Percentiles rank a stretch among this genome's conserved stretches.
Conservation (phyloP, 345 rosid genomes). For the Boechera divaricarpa region DNA sequence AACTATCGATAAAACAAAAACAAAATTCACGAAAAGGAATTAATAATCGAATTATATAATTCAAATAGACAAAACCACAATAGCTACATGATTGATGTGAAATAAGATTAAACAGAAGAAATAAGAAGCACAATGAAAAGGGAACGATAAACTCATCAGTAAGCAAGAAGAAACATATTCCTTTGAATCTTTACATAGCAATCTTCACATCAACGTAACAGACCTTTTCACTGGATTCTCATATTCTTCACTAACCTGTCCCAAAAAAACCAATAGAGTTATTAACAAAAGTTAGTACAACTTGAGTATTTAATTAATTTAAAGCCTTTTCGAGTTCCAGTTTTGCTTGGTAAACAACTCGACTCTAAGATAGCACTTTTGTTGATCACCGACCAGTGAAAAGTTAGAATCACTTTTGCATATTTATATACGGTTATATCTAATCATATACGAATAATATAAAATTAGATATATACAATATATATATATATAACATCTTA, state of each 20-base stretch:
- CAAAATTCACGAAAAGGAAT: not conserved
- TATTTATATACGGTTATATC: conserved; percentile 15
- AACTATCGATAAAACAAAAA: not conserved
- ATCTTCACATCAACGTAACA: conserved; percentile 20
- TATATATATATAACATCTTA: not conserved
- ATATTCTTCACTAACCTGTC: conserved; percentile 71
- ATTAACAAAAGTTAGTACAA: not conserved
- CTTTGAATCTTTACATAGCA: not conserved
- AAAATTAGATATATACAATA: not conserved
- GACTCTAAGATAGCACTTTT: not conserved
- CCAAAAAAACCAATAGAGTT: not conserved
- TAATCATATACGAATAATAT: not conserved
- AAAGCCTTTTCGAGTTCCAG: not conserved
- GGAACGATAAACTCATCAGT: not conserved
- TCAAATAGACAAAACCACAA: not conserved
- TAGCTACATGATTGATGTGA: conserved; percentile 2
- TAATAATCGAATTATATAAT: not conserved
- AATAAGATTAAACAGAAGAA: not conserved
- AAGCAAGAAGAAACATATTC: conserved; percentile 2
- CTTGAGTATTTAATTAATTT: not conserved
- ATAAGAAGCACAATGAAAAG: conserved; percentile 6
- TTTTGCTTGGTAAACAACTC: conserved; percentile 18
- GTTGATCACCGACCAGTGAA: conserved; percentile 16
- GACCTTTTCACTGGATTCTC: conserved; percentile 50
- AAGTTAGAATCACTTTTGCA: conserved; percentile 33